Percentiles rank a stretch among this genome's conserved stretches.
Conservation (phyloP, 305 asterid species). For the Fraxinus dipetala region DNA sequence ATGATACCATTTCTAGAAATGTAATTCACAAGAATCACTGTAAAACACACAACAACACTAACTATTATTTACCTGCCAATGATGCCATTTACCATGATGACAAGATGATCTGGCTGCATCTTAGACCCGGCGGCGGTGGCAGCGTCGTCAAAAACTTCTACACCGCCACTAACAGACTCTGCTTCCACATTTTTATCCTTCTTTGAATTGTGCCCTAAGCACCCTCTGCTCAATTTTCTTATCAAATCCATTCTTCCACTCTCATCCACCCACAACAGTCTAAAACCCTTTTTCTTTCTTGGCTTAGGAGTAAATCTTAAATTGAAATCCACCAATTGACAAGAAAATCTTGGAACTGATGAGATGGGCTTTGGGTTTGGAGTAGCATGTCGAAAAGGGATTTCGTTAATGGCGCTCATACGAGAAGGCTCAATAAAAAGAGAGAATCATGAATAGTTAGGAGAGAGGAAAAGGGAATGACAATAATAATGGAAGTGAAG, state of each 20-base stretch:
- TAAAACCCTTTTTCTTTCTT: constrained; percentile 24
- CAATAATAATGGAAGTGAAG: neutral
- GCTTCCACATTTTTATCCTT: constrained; percentile 55
- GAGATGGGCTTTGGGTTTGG: constrained; percentile 40
- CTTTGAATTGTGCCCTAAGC: constrained; percentile 44
- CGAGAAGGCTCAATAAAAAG: constrained; percentile 18
- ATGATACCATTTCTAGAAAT: neutral
- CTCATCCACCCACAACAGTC: constrained; percentile 42
- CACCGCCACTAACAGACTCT: constrained; percentile 61
- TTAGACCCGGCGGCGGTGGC: constrained; percentile 47
- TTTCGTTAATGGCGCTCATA: constrained; percentile 52
- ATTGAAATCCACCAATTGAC: constrained; percentile 32
- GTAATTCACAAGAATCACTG: neutral
- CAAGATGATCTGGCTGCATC: constrained; percentile 65
- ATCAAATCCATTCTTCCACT: constrained; percentile 52
- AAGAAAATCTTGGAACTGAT: constrained; percentile 28
- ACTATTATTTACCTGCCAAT: constrained; percentile 44
- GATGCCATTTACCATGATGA: constrained; percentile 62
- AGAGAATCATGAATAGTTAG: constrained; percentile 17
- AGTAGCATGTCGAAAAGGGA: constrained; percentile 43
- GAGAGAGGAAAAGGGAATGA: neutral
- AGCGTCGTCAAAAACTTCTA: constrained; percentile 59
- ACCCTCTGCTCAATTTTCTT: constrained; percentile 51
- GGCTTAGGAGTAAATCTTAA: constrained; percentile 29
- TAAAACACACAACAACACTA: neutral